Evolutionary conservation across 1,139 yeast genomes (phyloP), one percentile per base, ranked within the genome.

Genomic region (Zygoascus hellenicus): DNA sequence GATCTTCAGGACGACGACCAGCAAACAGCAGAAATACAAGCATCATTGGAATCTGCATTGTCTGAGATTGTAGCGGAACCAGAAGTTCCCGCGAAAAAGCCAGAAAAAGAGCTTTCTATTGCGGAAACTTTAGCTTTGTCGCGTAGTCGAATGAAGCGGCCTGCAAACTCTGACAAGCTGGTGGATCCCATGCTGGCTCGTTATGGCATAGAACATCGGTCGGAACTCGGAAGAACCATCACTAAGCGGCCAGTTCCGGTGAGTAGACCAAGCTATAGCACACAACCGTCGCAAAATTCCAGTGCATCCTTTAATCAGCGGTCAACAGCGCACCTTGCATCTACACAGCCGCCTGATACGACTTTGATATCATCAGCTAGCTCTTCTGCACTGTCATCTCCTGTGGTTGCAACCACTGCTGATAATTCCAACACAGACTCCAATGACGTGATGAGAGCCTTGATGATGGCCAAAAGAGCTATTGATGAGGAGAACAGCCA

Each of bases 111-210:
- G 31, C 57, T 78, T 45, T 75, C 87, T 0, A 81, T 82, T 38
- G 86, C 87, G 0, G 83, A 81, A 54, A 77, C 86, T 0, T 65
- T 82, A 52, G 84, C 84, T 0, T 58, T 74, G 44, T 79, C 81
- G 47, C 66, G 85, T 38, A 69, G 78, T 61, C 65, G 52, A 33
- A 60, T 59, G 57, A 53, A 53, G 28, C 39, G 44, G 33, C 49
- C 50, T 29, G 48, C 48, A 43, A 49, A 48, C 4, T 50, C 50
- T 29, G 58, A 53, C 37, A 42, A 47, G 13, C 45, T 50, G 13
- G 51, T 54, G 29, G 65, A 61, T 45, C 65, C 62, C 3, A 59
- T 58, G 62, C 46, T 61, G 13, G 48, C 52, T 17, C 48, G 61
- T 11, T 47, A 53, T 19, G 53, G 53, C 10, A 42, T 29, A 11